Evolutionary conservation across 2,329 filamentous ascomycete species (phyloP), one percentile per base, ranked within the genome.

Genomic region (Mycosphaerella sp.): DNA sequence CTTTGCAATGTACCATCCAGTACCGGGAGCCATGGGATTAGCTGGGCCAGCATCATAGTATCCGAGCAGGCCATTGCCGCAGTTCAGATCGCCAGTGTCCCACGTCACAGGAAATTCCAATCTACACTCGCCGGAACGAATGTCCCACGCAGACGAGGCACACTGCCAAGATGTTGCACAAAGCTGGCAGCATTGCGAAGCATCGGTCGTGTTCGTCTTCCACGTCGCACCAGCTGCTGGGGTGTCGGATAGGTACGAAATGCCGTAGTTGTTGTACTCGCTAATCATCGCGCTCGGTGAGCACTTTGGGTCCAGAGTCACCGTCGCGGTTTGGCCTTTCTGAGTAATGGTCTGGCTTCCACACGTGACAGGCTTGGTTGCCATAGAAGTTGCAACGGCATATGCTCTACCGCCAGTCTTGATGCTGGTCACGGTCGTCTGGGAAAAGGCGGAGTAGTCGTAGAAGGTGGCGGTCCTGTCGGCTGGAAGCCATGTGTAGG

Each of bases 111-210:
- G 54, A 42, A 67, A 67, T 14, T 63, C 58, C 14, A 67, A 50
- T 34, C 53, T 59, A 56, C 64, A 66, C 17, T 35, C 50, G 9
- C 59, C 58, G 16, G 52, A 58, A 18, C 63, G 56, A 32, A 63
- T 59, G 46, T 66, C 64, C 63, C 63, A 66, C 5, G 57, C 54
- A 45, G 59, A 62, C 12, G 59, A 59, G 6, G 64, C 63, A 35
- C 64, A 67, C 21, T 59, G 43, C 17, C 55, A 52, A 2, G 61
- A 55, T 28, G 62, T 62, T 4, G 62, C 64, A 50, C 64, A 67
- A 1, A 63, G 56, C 54, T 67, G 64, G 50, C 64, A 67, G 53
- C 64, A 67, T 10, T 51, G 41, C 1, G 59, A 61, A 12, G 64
- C 62, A 43, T 65, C 62, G 17, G 43, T 52, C 13, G 64, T 61